These are phyloP conservation scores for Microbotryomycetes sp. DNA, from an alignment of 1,284 basidiomycete genomes.

Conservation along the genomic window DNA sequence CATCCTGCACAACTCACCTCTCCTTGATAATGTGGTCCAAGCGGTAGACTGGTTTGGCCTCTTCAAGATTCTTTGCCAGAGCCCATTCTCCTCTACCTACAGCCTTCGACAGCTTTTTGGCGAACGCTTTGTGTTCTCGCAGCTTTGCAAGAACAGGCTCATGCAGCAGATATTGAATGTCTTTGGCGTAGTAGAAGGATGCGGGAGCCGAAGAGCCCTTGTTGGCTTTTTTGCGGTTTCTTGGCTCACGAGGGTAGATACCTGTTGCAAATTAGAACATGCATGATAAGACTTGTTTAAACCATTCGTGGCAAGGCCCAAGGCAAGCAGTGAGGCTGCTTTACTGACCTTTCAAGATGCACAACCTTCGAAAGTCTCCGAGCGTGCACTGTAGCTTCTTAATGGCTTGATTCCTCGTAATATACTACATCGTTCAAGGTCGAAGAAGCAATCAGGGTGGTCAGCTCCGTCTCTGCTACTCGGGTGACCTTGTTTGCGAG, in stretches of 20 bases:
- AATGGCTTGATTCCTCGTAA: constrained; percentile 70
- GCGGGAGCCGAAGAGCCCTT: constrained; percentile 95
- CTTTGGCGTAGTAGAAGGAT: constrained; percentile 92
- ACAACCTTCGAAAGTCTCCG: constrained; percentile 92
- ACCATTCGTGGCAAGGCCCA: not conserved
- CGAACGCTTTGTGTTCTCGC: constrained; percentile 96
- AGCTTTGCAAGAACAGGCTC: constrained; percentile 94
- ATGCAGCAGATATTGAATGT: constrained; percentile 94
- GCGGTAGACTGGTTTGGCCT: constrained; percentile 68
- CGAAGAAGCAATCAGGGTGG: not conserved
- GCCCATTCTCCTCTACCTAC: constrained; percentile 92
- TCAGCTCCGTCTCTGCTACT: not conserved
- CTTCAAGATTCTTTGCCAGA: constrained; percentile 87
- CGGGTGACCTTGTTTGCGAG: too few relatives aligned
- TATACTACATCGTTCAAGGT: constrained; percentile 37
- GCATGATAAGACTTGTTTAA: not conserved
- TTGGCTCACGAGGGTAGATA: constrained; percentile 95
- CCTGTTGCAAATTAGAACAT: constrained; percentile 49
- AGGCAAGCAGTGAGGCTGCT: not conserved
- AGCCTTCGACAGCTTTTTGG: constrained; percentile 91
- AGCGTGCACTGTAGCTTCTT: constrained; percentile 82
- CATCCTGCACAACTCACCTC: constrained; percentile 57
- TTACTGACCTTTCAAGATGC: constrained; percentile 86
- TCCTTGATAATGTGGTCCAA: constrained; percentile 96
- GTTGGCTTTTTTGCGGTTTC: constrained; percentile 87